Evolutionary conservation across 2,329 filamentous ascomycete genomes (phyloP).

Genomic region (Microsporum audouinii): DNA sequence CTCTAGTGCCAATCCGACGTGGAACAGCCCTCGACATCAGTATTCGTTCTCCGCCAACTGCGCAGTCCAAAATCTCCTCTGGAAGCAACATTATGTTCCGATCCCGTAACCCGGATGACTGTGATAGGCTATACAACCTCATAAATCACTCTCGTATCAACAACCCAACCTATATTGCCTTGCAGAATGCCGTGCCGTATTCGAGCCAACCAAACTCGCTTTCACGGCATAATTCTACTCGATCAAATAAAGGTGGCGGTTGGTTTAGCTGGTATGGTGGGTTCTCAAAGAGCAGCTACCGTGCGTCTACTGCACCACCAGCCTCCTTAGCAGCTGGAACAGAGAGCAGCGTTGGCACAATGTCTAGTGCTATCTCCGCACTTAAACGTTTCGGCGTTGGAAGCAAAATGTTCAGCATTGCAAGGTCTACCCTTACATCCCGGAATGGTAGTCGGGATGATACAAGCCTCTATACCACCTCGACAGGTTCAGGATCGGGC

Average conservation of each 20-base stretch:
- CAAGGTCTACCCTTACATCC: constrained; percentile 59
- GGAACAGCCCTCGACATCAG: constrained; percentile 91
- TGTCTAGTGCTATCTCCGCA: constrained; percentile 66
- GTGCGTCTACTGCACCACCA: constrained; percentile 45
- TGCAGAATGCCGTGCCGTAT: constrained; percentile 55
- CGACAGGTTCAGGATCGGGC: constrained; percentile 36
- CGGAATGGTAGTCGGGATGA: constrained; percentile 42
- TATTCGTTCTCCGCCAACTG: constrained; percentile 72
- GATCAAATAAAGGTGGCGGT: constrained; percentile 29
- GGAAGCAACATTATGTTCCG: constrained; percentile 85
- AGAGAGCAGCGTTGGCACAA: constrained; percentile 62
- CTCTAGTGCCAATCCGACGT: constrained; percentile 76
- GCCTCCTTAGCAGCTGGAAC: constrained; percentile 51
- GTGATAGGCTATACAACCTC: constrained; percentile 67
- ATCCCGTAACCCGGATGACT: constrained; percentile 63
- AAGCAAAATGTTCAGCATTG: constrained; percentile 69
- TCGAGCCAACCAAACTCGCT: constrained; percentile 41
- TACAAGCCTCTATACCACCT: constrained; percentile 49
- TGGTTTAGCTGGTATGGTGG: constrained; percentile 41
- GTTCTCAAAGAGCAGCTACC: constrained; percentile 40
- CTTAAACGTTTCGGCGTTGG: constrained; percentile 64
- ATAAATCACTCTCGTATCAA: constrained; percentile 85
- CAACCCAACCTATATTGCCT: constrained; percentile 75
- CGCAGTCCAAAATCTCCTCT: constrained; percentile 50
- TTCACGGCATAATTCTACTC: constrained; percentile 40